These are phyloP conservation scores for Aspergillus asperescens DNA, from an alignment of 495 filamentous ascomycete genomes.

Conservation along the genomic window DNA sequence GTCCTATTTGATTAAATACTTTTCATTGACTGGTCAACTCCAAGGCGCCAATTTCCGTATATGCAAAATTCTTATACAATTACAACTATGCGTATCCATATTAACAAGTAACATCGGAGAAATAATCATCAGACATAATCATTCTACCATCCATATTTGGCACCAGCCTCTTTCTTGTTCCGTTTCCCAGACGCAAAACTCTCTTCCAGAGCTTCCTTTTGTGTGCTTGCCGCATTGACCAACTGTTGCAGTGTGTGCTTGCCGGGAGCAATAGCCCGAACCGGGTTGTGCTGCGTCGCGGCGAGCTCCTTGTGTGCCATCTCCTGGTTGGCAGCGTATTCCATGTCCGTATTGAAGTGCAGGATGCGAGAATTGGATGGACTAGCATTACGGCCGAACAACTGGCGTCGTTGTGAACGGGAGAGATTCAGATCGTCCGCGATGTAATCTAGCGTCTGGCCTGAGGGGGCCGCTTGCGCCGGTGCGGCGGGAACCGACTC, in stretches of 20 bases:
- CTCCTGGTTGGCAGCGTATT: slow-evolving; percentile 77
- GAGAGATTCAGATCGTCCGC: slow-evolving; percentile 72
- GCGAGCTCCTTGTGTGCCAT: slow-evolving; percentile 47
- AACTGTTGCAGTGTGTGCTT: slow-evolving; percentile 86
- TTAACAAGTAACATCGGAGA: not conserved
- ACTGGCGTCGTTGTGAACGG: slow-evolving; percentile 64
- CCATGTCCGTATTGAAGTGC: slow-evolving; percentile 78
- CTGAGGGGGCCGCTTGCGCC: not conserved
- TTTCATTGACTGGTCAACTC: too few relatives aligned
- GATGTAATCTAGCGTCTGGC: slow-evolving; percentile 56
- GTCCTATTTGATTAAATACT: too few relatives aligned
- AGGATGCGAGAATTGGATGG: slow-evolving; percentile 48
- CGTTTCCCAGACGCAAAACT: slow-evolving; percentile 70
- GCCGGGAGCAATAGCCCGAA: slow-evolving; percentile 77
- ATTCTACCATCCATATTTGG: slow-evolving; percentile 72
- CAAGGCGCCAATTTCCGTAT: not conserved
- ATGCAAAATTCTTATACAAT: slow-evolving; percentile 1
- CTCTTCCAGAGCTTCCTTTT: slow-evolving; percentile 82
- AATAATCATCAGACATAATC: not conserved
- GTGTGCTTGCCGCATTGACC: slow-evolving; percentile 70
- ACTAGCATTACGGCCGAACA: slow-evolving; percentile 63
- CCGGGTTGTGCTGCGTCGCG: slow-evolving; percentile 68
- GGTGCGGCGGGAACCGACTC: slow-evolving; percentile 25
- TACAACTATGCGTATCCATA: not conserved
- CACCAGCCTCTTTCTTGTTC: slow-evolving; percentile 72